phyloP scores from a whole-genome alignment of 371 early-diverging fungal species.

The Apophysomyces trapeziformis region DNA sequence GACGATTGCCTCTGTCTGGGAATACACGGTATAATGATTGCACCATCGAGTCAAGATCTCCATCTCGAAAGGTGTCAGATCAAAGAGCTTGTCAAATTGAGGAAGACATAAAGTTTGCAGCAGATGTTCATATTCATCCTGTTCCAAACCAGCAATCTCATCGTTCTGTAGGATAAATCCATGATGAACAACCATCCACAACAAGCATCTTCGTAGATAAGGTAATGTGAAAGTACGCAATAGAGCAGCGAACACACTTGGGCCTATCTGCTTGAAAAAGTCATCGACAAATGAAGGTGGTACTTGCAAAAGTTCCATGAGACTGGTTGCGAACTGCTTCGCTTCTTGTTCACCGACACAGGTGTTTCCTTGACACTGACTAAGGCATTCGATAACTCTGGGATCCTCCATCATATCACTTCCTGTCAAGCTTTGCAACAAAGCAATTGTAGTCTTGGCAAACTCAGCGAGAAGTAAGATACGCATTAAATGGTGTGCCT shows the following conservation, averaged over 20 bases:
- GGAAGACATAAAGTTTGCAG: slow-evolving; percentile 38
- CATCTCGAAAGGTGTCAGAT: slow-evolving; percentile 28
- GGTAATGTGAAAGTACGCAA: slow-evolving; percentile 43
- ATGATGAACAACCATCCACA: slow-evolving; percentile 47
- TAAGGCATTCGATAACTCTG: slow-evolving; percentile 8
- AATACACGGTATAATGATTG: slow-evolving; percentile 28
- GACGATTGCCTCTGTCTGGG: not conserved
- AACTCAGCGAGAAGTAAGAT: slow-evolving; percentile 69
- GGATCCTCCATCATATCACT: slow-evolving; percentile 20
- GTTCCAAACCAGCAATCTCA: not conserved
- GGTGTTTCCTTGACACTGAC: not conserved
- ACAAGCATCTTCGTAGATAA: slow-evolving; percentile 43
- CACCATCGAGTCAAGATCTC: slow-evolving; percentile 40
- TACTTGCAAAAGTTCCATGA: slow-evolving; percentile 13
- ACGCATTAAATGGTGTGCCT: slow-evolving; percentile 68
- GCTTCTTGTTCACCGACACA: not conserved
- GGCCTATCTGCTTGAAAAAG: slow-evolving; percentile 8
- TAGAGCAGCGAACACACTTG: slow-evolving; percentile 19
- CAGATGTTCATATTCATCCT: slow-evolving; percentile 43
- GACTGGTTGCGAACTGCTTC: slow-evolving; percentile 1
- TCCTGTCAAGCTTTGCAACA: slow-evolving; percentile 29
- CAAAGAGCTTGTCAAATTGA: slow-evolving; percentile 28
- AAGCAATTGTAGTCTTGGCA: slow-evolving; percentile 51
- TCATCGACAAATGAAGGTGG: not conserved
- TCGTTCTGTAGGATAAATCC: slow-evolving; percentile 45